Evolutionary conservation across 2,329 filamentous ascomycete genomes (phyloP), one percentile per base, ranked within the genome.

Genomic region (Aspergillus sp.): DNA sequence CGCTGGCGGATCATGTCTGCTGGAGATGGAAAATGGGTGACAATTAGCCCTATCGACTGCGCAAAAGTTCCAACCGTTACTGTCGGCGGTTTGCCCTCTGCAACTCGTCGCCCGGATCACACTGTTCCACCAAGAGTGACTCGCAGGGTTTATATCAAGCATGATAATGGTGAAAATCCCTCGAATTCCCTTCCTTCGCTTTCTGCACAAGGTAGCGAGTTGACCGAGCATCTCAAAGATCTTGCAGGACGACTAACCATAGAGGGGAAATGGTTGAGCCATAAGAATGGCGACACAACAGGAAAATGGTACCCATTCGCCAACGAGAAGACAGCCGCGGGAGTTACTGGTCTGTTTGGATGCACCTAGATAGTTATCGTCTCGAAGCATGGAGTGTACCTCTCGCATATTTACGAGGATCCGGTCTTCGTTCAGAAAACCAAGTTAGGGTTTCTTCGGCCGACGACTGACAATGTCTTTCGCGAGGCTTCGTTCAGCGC

Each of bases 391-490:
- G 57, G 57, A 11, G 50, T 43, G 13, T 59, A 59, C 49, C 25
- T 54, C 41, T 54, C 57, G 3, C 57, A 59, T 17, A 59, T 59
- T 11, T 59, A 38, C 5, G 57, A 59, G 41, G 43, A 28, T 7
- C 57, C 57, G 3, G 31, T 59, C 13, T 59, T 59, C 41, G 31
- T 43, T 2, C 22, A 43, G 7, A 28, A 17, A 0, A 17, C 9
- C 17, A 25, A 46, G 25, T 6, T n/a, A 22, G 41, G 22, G 19
- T n/a, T 28, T 25, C 5, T 23, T 19, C 22, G n/a, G 7, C 46
- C 46, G 19, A 48, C 46, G 46, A n/a, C 55, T 11, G 46, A 57
- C 1, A 22, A 43, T 2, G 38, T 11, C 9, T 57, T 53, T 7
- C 9, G 43, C 8, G 9, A 38, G 2, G 19, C 31, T n/a, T 41